Percentiles rank a stretch among this genome's conserved stretches.
These are phyloP conservation scores for Helenozyma baotianmanensis DNA, from an alignment of 805 yeast species.

Conservation along the genomic window DNA sequence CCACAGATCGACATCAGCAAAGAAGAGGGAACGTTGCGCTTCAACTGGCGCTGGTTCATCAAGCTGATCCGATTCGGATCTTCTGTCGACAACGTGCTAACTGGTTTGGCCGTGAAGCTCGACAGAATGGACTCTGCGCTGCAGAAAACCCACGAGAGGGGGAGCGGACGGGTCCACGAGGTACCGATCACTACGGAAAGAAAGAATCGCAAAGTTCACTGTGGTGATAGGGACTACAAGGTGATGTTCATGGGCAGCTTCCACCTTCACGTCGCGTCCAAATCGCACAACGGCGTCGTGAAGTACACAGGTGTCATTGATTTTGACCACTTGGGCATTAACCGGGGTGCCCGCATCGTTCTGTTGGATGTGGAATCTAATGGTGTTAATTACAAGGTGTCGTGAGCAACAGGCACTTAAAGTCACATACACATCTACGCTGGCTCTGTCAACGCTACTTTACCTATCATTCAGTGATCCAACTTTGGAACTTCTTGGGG, in stretches of 20 bases:
- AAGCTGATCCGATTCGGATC: constrained; percentile 22
- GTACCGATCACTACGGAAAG: no score
- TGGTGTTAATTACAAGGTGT: background rate
- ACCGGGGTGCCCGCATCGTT: constrained; percentile 27
- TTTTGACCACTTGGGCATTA: constrained; percentile 26
- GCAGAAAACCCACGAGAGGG: constrained; percentile 21
- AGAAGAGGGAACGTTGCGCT: constrained; percentile 2
- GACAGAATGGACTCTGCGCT: constrained; percentile 21
- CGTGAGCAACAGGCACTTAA: no score
- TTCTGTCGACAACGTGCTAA: constrained; percentile 15
- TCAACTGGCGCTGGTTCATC: constrained; percentile 21
- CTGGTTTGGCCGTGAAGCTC: constrained; percentile 22
- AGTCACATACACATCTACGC: no score
- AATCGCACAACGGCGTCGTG: constrained; percentile 15
- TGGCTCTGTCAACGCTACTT: no score
- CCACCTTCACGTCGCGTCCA: constrained; percentile 16
- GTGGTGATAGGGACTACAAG: constrained; percentile 18
- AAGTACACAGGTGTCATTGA: constrained; percentile 27
- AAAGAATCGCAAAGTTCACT: constrained; percentile 1
- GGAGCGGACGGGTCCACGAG: constrained; percentile 26
- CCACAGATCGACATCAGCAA: constrained; percentile 16
- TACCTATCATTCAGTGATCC: no score
- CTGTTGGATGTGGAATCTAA: background rate
- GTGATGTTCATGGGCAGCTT: constrained; percentile 24
- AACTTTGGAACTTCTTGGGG: no score